These are phyloP conservation scores for Zoysia matrella DNA, from an alignment of 202 grass and related monocot species.

Conservation along the genomic window DNA sequence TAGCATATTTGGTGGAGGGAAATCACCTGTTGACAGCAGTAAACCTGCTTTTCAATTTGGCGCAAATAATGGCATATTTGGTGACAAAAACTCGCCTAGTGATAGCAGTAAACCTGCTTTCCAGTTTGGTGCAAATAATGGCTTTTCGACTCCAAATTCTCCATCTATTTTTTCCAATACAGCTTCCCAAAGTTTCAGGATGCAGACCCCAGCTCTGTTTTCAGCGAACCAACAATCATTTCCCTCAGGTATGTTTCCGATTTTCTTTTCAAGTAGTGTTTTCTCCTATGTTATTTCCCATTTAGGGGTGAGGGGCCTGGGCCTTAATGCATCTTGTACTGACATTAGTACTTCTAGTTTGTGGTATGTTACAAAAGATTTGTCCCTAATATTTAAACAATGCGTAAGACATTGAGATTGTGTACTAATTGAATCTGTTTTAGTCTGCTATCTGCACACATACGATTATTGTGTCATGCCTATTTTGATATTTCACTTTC, in stretches of 20 bases:
- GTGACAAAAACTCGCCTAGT: slow-evolving; percentile 4
- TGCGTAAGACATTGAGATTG: background rate
- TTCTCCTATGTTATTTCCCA: slow-evolving; percentile 25
- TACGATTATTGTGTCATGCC: too few species aligned
- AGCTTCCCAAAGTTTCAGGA: slow-evolving; percentile 48
- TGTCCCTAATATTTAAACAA: background rate
- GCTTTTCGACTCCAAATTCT: slow-evolving; percentile 45
- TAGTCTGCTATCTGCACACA: too few species aligned
- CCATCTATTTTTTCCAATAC: slow-evolving; percentile 50
- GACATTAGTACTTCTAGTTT: background rate
- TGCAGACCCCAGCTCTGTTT: slow-evolving; percentile 53
- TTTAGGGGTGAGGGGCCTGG: background rate
- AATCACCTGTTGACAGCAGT: slow-evolving; percentile 48
- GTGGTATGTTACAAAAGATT: background rate
- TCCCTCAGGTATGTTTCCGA: slow-evolving; percentile 60
- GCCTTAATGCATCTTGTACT: background rate
- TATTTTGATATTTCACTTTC: background rate
- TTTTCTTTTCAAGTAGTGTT: slow-evolving; percentile 9
- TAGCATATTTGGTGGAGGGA: slow-evolving; percentile 46
- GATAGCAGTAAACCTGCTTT: slow-evolving; percentile 55
- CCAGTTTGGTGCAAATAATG: slow-evolving; percentile 59
- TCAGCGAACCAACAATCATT: slow-evolving; percentile 56
- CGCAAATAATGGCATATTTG: slow-evolving; percentile 54
- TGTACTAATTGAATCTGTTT: background rate
- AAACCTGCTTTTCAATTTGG: slow-evolving; percentile 54